Base-by-base conservation (phyloP, 345 rosid genomes). In the Cardiospermum halicacabum region DNA sequence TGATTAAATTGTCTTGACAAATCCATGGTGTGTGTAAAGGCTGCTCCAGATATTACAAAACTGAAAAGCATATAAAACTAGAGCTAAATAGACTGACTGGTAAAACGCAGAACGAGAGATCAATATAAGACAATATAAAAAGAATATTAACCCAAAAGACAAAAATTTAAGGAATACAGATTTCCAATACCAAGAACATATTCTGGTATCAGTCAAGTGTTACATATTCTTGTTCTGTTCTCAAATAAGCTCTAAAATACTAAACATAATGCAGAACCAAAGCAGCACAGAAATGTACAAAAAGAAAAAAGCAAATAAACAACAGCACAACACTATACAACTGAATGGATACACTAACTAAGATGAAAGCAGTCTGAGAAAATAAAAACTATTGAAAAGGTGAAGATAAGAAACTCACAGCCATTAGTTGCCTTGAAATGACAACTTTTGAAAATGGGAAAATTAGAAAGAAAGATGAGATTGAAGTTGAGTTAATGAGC, bases 361-460 rank as follows among this genome's bases (percentile, higher is more conserved):
- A 51, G 56, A 47, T 39, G 43, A 11, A 47, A 47, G 18, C 39
- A 34, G n/a, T n/a, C n/a, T n/a, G n/a, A n/a, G n/a, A n/a, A n/a
- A n/a, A n/a, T 10, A 8, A n/a, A 37, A 58, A 37, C 24, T 19
- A 18, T 57, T 3, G 6, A 5, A 57, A 28, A 37, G 48, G 39
- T 21, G 2, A 58, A 22, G 48, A 22, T 16, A 4, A 56, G 16
- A 37, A 37, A 58, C 62, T 37, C 49, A 58, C 62, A 11, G 62
- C 62, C 62, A 58, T 58, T 58, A 8, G 28, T 7, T n/a, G n/a
- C 47, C 39, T 39, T 43, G 19, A 58, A 58, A 3, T 53, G 27
- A 28, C 10, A 58, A 21, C 27, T 22, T 58, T 58, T 43, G 36
- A 57, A 31, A 18, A 18, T 18, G 10, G 19, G 3, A 31, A 16